Conservation (phyloP, 495 filamentous ascomycete species). For the Geopyxis carbonaria region DNA sequence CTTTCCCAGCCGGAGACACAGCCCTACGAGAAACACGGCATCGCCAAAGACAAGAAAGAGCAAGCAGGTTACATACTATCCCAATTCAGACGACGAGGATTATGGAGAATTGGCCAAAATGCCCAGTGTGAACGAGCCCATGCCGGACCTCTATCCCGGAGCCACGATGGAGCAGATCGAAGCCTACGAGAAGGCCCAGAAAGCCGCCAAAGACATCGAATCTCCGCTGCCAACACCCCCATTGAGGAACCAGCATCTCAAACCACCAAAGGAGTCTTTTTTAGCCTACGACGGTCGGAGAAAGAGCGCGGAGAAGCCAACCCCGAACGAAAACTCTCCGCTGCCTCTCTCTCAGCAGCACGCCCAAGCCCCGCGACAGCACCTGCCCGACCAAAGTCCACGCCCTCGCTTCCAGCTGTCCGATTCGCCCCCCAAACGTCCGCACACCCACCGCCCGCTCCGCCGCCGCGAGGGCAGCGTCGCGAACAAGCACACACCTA, state of each 20-base stretch:
- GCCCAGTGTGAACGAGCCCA: conserved; percentile 10
- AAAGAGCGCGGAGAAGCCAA: neutral
- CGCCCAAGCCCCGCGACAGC: too few relatives aligned
- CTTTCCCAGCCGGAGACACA: conserved; percentile 11
- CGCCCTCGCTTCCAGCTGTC: too few relatives aligned
- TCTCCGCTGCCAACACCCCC: neutral
- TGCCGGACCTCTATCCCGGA: conserved; percentile 7
- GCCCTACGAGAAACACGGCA: conserved; percentile 6
- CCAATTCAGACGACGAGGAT: conserved; percentile 8
- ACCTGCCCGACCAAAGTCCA: neutral
- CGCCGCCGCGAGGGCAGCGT: too few relatives aligned
- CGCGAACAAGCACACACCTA: too few relatives aligned
- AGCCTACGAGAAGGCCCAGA: conserved; percentile 1
- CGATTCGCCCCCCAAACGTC: too few relatives aligned
- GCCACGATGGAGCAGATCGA: neutral
- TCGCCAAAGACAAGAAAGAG: conserved; percentile 3
- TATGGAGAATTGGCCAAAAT: conserved; percentile 8
- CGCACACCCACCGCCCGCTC: too few relatives aligned
- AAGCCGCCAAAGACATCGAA: neutral
- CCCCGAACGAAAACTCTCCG: neutral
- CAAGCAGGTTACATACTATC: conserved; percentile 12
- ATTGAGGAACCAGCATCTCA: neutral
- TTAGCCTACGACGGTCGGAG: neutral
- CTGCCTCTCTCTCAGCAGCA: too few relatives aligned
- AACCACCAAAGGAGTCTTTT: conserved; percentile 1